Evolutionary conservation across 352 stramenopile species (phyloP).

Genomic region (Phytopythium montanum): DNA sequence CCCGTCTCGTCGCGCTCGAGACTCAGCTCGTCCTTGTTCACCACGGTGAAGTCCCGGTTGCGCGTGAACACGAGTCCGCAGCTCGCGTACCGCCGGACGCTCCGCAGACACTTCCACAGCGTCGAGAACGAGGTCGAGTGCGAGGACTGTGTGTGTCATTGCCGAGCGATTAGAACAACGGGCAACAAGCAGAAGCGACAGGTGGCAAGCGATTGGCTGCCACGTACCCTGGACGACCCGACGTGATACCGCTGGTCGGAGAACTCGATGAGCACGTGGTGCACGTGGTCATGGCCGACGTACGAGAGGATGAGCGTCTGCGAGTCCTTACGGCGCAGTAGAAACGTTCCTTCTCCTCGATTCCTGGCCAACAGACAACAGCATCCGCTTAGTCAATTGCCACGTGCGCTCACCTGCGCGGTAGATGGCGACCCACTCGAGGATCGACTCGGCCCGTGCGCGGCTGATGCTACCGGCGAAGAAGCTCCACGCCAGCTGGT

Average conservation of each 20-base stretch:
- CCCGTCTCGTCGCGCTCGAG: constrained; percentile 32
- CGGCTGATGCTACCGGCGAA: constrained; percentile 80
- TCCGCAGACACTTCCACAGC: constrained; percentile 74
- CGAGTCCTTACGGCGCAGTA: constrained; percentile 77
- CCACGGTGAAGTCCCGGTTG: constrained; percentile 61
- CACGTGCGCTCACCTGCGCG: not conserved
- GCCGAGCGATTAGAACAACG: not conserved
- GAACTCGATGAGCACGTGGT: constrained; percentile 82
- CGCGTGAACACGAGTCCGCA: constrained; percentile 73
- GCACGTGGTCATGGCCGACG: constrained; percentile 51
- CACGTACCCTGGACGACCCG: constrained; percentile 62
- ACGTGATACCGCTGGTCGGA: constrained; percentile 69
- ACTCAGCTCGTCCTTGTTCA: constrained; percentile 59
- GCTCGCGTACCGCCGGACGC: constrained; percentile 73
- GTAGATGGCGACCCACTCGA: constrained; percentile 39
- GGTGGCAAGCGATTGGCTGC: not conserved
- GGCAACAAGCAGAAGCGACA: not conserved
- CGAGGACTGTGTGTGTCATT: constrained; percentile 28
- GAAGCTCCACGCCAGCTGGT: constrained; percentile 71
- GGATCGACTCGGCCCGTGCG: constrained; percentile 52
- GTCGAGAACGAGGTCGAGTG: constrained; percentile 52
- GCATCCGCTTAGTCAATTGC: not conserved
- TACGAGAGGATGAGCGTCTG: constrained; percentile 85
- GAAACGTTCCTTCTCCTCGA: constrained; percentile 70
- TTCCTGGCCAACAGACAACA: constrained; percentile 14